These are phyloP conservation scores for Saccharomycopsis guyanensis DNA, from an alignment of 805 yeast genomes.

Conservation along the genomic window DNA sequence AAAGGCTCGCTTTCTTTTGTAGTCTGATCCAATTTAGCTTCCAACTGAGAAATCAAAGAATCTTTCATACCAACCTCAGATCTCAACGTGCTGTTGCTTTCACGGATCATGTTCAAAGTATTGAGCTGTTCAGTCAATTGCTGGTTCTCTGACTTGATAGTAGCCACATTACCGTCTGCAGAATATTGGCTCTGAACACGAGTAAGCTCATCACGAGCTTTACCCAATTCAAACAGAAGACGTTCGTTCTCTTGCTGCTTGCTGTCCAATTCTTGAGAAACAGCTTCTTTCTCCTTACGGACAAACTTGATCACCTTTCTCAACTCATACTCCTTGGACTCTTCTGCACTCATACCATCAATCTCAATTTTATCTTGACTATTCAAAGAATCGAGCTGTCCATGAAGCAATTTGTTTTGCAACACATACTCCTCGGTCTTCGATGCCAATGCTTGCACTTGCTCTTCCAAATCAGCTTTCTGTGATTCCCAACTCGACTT, in stretches of 20 bases:
- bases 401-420: slow-evolving; percentile 63
- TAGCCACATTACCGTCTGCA: slow-evolving; percentile 23
- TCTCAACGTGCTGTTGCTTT: slow-evolving; percentile 59
- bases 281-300: slow-evolving; percentile 68
- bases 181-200: slow-evolving; percentile 43
- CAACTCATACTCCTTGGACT: slow-evolving; percentile 28
- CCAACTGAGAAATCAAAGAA: slow-evolving; percentile 32
- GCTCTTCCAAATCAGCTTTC: slow-evolving; percentile 36
- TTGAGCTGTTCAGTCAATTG: slow-evolving; percentile 46
- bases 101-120: slow-evolving; percentile 48
- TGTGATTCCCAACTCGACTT: slow-evolving; percentile 42
- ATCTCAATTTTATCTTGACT: slow-evolving; percentile 18
- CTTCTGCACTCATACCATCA: slow-evolving; percentile 22
- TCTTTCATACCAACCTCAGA: slow-evolving; percentile 35
- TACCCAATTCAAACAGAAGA: slow-evolving; percentile 42
- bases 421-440: slow-evolving; percentile 49
- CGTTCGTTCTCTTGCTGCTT: slow-evolving; percentile 46
- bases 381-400: slow-evolving; percentile 49
- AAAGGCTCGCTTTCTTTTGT: slow-evolving; percentile 38
- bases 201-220: slow-evolving; percentile 42
- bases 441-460: slow-evolving; percentile 30
- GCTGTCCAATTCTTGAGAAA: slow-evolving; percentile 49
- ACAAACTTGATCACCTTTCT: slow-evolving; percentile 53
- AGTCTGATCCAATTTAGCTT: slow-evolving; percentile 30
- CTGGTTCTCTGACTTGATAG: slow-evolving; percentile 32